phyloP scores from a whole-genome alignment of 2,329 filamentous ascomycete genomes.

The Juglanconis sp. region DNA sequence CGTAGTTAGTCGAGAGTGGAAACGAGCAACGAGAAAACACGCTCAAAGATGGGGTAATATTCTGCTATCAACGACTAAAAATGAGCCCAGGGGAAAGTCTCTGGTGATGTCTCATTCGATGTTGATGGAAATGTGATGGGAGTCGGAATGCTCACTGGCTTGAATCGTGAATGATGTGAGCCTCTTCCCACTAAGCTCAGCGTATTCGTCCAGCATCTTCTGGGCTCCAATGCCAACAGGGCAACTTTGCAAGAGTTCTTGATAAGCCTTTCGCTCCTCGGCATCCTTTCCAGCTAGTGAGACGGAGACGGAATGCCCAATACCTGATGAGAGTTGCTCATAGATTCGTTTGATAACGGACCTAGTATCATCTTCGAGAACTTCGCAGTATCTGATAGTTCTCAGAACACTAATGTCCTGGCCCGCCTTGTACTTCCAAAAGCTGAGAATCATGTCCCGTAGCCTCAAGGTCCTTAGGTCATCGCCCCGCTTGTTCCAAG shows the following conservation, averaged over 20 bases:
- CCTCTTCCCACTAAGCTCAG: not conserved
- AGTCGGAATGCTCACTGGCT: too few relatives aligned
- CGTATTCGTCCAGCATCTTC: not conserved
- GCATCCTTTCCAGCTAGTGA: not conserved
- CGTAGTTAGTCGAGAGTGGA: not conserved
- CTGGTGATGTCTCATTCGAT: too few relatives aligned
- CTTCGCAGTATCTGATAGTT: not conserved
- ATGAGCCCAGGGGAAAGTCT: too few relatives aligned
- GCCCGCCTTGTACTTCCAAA: not conserved
- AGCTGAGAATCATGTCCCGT: slow-evolving; percentile 1
- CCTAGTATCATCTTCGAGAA: not conserved
- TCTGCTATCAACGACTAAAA: too few relatives aligned
- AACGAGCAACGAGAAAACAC: too few relatives aligned
- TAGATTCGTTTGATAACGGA: not conserved
- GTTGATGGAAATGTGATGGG: too few relatives aligned
- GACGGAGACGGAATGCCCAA: not conserved
- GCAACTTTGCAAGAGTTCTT: not conserved
- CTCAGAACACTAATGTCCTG: not conserved
- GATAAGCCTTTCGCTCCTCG: not conserved
- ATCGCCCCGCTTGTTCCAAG: not conserved
- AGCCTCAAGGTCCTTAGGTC: not conserved
- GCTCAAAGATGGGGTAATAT: too few relatives aligned
- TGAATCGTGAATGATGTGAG: not conserved
- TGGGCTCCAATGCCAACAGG: not conserved
- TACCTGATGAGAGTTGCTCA: not conserved